Base-by-base conservation (phyloP, 768 basidiomycete genomes). In the Phanerodontia chrysosporium region DNA sequence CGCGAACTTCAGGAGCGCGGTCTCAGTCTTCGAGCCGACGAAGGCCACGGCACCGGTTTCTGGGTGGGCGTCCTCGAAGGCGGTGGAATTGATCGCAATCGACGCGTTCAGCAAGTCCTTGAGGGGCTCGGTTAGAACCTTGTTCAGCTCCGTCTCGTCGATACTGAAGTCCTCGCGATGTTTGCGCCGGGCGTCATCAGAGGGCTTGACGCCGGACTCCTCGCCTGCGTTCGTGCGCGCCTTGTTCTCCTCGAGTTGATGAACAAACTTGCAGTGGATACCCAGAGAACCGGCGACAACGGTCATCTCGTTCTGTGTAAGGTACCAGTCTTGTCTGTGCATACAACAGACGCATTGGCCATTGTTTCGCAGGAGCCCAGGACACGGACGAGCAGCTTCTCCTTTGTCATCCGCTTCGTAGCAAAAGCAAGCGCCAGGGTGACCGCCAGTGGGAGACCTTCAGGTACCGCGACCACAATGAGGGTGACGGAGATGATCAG, bases 311-410 rank as follows among this genome's bases (percentile, higher is more conserved):
- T 98, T 98, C 69, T 92, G 89, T 0, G 97, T 99, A 24, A 99
- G 86, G 96, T 98, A 36, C 96, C 96, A 1, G 95, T 96, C 76
- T 96, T 95, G 79, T 95, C 94, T 14, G 94, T 95, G 74, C 93
- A 95, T 3, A 98, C 84, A 59, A 98, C 95, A 22, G 90, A 95
- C 4, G 96, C 92, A 66, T 98, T 98, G 22, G 92, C 96, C 96
- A 98, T 98, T 0, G 94, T 98, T 75, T 99, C 97, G 73, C 96
- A 98, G 13, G 95, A 95, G 7, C 92, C 92, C 32, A 99, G 84
- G 4, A 98, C 92, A 56, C 96, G 94, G 29, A 98, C 97, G 45
- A 99, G 84, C 0, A 98, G 79, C 55, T 97, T 97, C 73, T 95
- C 90, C 67, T 87, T 83, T 9, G 95, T 92, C 97, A 98, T 98